Percentiles rank a stretch among this genome's conserved stretches.
Conservation (phyloP, 805 yeast genomes). For the Suhomyces prunicola region DNA sequence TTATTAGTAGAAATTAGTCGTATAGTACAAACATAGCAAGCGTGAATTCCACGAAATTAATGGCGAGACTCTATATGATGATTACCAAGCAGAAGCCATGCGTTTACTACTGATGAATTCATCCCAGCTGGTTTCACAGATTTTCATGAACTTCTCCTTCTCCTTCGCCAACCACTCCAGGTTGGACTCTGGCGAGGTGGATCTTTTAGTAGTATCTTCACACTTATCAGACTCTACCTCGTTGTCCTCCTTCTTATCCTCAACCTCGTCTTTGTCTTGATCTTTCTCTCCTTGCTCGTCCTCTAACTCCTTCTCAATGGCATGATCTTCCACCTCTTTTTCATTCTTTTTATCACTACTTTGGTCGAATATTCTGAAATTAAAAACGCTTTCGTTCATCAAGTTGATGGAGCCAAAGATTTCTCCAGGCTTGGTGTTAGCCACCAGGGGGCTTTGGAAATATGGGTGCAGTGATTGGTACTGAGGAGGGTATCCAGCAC, state of each 20-base stretch:
- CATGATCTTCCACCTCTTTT: constrained; percentile 6
- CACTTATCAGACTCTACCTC: not conserved
- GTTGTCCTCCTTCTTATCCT: too few species aligned
- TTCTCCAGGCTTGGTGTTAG: constrained; percentile 10
- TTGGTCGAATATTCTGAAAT: constrained; percentile 28
- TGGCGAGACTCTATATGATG: not conserved
- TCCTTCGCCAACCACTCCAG: constrained; percentile 18
- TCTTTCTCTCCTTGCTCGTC: not conserved
- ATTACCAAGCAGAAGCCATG: constrained; percentile 1
- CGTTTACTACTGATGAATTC: constrained; percentile 23
- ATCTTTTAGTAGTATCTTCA: not conserved
- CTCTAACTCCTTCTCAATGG: constrained; percentile 3
- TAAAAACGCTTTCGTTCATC: constrained; percentile 35
- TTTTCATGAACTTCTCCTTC: constrained; percentile 38
- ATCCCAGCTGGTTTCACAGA: constrained; percentile 46
- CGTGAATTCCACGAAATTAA: not conserved
- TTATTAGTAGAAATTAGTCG: not conserved
- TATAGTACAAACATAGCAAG: not conserved
- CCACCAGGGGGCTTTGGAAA: not conserved
- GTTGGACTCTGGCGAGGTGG: not conserved
- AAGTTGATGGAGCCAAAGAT: constrained; percentile 36
- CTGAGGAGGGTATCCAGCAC: not conserved
- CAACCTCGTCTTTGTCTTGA: not conserved
- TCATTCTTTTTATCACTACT: constrained; percentile 1
- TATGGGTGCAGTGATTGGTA: not conserved